phyloP scores from a whole-genome alignment of 441 rosid species.

The Breynia disticha region DNA sequence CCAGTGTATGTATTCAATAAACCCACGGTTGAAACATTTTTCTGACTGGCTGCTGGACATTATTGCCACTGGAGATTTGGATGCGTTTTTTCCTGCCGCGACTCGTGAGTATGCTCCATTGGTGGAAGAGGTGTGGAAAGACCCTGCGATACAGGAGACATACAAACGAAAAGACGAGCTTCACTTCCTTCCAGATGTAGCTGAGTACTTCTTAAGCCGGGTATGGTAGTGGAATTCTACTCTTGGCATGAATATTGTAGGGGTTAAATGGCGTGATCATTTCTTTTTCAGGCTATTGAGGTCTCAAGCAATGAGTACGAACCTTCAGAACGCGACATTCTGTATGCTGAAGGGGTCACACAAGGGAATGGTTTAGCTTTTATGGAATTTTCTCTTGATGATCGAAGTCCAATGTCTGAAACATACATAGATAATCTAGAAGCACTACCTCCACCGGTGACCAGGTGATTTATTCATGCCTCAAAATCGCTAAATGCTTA shows the following conservation, averaged over 20 bases:
- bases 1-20: constrained; percentile 56
- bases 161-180: constrained; percentile 75
- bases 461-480: no score
- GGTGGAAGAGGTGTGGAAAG: constrained; percentile 92
- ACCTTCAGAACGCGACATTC: constrained; percentile 77
- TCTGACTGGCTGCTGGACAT: constrained; percentile 93
- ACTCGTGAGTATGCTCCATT: constrained; percentile 92
- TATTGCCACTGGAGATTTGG: constrained; percentile 85
- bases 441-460: constrained; percentile 35
- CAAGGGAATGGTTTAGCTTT: constrained; percentile 86
- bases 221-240: no score
- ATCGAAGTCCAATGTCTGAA: constrained; percentile 79
- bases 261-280: no score
- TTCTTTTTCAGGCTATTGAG: constrained; percentile 83
- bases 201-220: constrained; percentile 76
- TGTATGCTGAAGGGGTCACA: constrained; percentile 88
- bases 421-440: constrained; percentile 59
- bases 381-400: constrained; percentile 77
- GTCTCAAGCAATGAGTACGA: constrained; percentile 90
- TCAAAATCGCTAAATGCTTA: no score
- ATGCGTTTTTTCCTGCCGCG: constrained; percentile 93
- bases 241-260: no score
- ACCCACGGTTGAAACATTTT: constrained; percentile 73
- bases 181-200: constrained; percentile 74
- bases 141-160: constrained; percentile 81